These are phyloP conservation scores for Botryotinia narcissicola DNA, from an alignment of 2,329 filamentous ascomycete genomes.

Conservation along the genomic window DNA sequence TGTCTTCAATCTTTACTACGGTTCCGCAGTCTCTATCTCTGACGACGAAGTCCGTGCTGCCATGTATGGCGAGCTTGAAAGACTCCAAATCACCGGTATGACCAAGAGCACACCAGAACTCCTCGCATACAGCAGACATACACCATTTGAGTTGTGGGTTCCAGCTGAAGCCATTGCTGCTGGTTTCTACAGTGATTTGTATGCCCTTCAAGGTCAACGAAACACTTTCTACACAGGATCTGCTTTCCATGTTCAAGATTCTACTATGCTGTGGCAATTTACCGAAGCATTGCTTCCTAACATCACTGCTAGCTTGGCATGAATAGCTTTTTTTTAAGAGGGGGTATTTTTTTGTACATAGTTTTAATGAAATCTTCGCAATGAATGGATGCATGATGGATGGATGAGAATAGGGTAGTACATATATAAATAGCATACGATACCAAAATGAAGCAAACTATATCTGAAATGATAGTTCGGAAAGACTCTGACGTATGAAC, in stretches of 20 bases:
- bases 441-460: background rate
- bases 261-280: slow-evolving; percentile 37
- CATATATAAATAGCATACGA: background rate
- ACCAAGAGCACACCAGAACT: slow-evolving; percentile 21
- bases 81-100: slow-evolving; percentile 21
- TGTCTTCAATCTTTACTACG: slow-evolving; percentile 24
- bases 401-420: too few relatives aligned
- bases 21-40: slow-evolving; percentile 18
- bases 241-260: slow-evolving; percentile 40
- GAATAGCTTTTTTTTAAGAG: background rate
- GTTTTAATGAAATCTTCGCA: background rate
- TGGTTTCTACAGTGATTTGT: slow-evolving; percentile 45
- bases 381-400: background rate
- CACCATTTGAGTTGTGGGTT: slow-evolving; percentile 32
- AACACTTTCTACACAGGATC: slow-evolving; percentile 48
- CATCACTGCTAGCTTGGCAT: slow-evolving; percentile 21
- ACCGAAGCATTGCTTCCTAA: slow-evolving; percentile 30
- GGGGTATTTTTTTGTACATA: background rate
- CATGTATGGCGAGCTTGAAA: slow-evolving; percentile 24
- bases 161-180: slow-evolving; percentile 38
- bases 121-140: slow-evolving; percentile 25
- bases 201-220: slow-evolving; percentile 44
- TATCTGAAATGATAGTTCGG: too few relatives aligned
- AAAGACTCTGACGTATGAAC: background rate
- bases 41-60: slow-evolving; percentile 24